Conservation (phyloP, 106 monocot species). For the Amphibolis antarctica region DNA sequence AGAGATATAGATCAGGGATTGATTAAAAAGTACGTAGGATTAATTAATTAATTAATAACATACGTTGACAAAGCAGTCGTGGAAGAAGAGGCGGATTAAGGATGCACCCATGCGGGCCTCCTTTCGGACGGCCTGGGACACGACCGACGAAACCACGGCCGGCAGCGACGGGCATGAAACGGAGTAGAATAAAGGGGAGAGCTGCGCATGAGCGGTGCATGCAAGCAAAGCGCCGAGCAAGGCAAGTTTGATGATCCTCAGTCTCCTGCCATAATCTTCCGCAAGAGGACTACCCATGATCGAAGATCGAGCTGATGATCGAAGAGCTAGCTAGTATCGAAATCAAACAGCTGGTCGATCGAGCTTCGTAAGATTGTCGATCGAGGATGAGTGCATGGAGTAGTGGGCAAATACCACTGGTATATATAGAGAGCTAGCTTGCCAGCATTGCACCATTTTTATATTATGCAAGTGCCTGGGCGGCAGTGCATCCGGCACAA, state of each 20-base stretch:
- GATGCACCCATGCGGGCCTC: slow-evolving; percentile 17
- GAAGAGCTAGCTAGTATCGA: too few relatives aligned
- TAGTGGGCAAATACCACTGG: too few relatives aligned
- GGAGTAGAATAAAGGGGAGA: slow-evolving; percentile 15
- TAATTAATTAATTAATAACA: neutral
- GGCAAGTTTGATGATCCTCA: slow-evolving; percentile 1
- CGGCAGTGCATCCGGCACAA: too few relatives aligned
- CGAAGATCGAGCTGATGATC: too few relatives aligned
- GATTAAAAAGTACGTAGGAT: neutral
- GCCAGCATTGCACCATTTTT: too few relatives aligned
- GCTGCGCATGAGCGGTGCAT: slow-evolving; percentile 2
- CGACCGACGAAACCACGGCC: slow-evolving; percentile 3
- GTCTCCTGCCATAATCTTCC: too few relatives aligned
- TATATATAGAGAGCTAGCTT: too few relatives aligned
- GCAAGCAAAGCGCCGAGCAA: slow-evolving; percentile 6
- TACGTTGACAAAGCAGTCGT: slow-evolving; percentile 12
- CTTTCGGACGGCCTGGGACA: slow-evolving; percentile 9
- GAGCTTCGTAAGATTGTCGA: too few relatives aligned
- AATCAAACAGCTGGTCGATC: too few relatives aligned
- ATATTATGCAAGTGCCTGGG: too few relatives aligned
- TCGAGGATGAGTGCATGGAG: too few relatives aligned
- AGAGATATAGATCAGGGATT: neutral
- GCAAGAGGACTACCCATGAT: too few relatives aligned
- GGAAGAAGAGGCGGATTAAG: slow-evolving; percentile 12
- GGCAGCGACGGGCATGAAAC: slow-evolving; percentile 6